Evolutionary conservation across 371 early-diverging fungal genomes (phyloP).

Genomic region (Rhizopus microsporus): DNA sequence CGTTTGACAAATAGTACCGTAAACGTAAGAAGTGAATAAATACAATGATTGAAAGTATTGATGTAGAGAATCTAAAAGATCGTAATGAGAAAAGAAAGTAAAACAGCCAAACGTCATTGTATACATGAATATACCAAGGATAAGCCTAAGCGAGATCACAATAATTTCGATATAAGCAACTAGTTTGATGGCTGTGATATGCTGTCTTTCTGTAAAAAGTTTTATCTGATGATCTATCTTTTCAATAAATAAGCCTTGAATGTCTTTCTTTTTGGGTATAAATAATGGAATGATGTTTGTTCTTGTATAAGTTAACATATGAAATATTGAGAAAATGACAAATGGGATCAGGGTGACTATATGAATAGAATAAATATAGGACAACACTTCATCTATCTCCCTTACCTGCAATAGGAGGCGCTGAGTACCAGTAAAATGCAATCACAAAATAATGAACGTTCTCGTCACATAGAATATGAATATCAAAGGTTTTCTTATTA

Average conservation of each 20-base stretch:
- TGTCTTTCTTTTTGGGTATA: conserved; percentile 52
- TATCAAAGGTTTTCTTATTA: conserved; percentile 1
- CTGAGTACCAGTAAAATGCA: conserved; percentile 78
- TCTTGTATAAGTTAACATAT: conserved; percentile 70
- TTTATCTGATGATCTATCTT: conserved; percentile 48
- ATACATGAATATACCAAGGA: conserved; percentile 64
- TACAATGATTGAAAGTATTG: conserved; percentile 74
- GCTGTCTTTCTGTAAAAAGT: conserved; percentile 63
- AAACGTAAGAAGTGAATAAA: conserved; percentile 83
- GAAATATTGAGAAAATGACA: conserved; percentile 80
- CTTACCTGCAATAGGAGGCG: conserved; percentile 73
- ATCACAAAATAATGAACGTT: conserved; percentile 87
- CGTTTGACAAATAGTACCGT: conserved; percentile 73
- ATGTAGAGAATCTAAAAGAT: conserved; percentile 60
- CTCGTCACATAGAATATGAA: conserved; percentile 71
- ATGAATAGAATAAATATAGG: conserved; percentile 13
- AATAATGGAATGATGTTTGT: conserved; percentile 65
- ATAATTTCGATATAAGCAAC: conserved; percentile 81
- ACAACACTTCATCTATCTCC: neutral
- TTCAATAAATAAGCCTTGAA: conserved; percentile 29
- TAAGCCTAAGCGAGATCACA: conserved; percentile 67
- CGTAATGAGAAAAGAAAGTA: neutral
- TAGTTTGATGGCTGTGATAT: conserved; percentile 66
- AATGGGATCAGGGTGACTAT: conserved; percentile 82
- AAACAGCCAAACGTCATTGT: conserved; percentile 11